Evolutionary conservation across 23 red algal genomes (phyloP).

Genomic region (Gracilaria vermiculophylla): DNA sequence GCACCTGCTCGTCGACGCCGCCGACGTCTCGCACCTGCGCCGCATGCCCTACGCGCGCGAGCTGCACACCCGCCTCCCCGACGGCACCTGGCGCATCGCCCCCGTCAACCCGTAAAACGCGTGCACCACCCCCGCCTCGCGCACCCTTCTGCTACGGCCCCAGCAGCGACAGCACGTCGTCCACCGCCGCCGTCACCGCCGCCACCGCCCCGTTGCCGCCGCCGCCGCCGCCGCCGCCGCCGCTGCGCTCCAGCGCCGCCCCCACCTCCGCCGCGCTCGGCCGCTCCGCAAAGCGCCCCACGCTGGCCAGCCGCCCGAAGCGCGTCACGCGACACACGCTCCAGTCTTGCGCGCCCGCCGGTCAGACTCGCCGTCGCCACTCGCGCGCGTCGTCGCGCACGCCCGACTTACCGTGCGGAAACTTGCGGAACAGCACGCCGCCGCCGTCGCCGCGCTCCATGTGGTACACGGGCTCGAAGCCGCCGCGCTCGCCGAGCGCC

Average conservation of each 20-base stretch:
- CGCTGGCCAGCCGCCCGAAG: not conserved
- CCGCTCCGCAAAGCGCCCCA: not conserved
- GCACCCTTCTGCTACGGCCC: not conserved
- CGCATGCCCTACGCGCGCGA: not conserved
- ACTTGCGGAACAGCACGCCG: conserved; percentile 44
- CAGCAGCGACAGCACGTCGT: not conserved
- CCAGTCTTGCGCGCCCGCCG: not conserved
- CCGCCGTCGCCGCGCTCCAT: not conserved
- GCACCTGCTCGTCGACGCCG: not conserved
- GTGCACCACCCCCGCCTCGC: too few relatives aligned
- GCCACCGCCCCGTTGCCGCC: not conserved
- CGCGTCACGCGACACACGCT: not conserved
- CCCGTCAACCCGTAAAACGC: not conserved
- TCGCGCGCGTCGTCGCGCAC: not conserved
- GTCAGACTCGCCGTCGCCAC: not conserved
- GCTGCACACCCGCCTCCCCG: not conserved
- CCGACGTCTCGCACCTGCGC: not conserved
- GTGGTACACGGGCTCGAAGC: conserved; percentile 14
- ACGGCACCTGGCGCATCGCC: not conserved
- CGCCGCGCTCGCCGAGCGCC: not conserved
- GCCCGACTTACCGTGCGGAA: too few relatives aligned
- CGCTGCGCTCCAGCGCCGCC: not conserved
- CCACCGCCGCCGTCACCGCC: not conserved
- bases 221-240: not conserved
- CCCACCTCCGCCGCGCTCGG: not conserved